Base-by-base conservation (phyloP, 2,329 filamentous ascomycete species). In the Epichloe scottii region DNA sequence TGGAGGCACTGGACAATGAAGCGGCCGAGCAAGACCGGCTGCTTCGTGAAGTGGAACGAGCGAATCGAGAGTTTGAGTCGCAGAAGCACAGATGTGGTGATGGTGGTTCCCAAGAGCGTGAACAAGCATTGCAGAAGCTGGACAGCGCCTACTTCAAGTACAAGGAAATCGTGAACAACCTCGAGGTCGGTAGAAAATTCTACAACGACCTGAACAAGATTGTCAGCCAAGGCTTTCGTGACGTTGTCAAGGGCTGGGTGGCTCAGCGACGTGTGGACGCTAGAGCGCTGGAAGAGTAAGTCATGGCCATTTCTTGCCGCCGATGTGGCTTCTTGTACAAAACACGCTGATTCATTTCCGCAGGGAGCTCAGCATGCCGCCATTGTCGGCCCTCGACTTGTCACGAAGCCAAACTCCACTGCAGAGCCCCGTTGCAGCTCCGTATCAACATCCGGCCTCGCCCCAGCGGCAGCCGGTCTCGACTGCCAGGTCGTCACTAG, bases 131-230 rank as follows among this genome's bases (percentile, higher is more conserved):
- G 46, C 93, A 98, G 67, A 82, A 79, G 55, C 73, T 98, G 10
- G 91, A 97, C 66, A 89, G 87, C 56, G 91, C 89, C 0, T 97
- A 95, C 64, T 82, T 89, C 67, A 94, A 91, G 68, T 97, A 97
- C 72, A 95, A 95, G 69, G 91, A 98, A 65, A 88, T 97, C 51
- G 82, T 95, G 52, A 87, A 81, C 57, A 95, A 97, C 62, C 76
- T 96, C 3, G 91, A 97, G 57, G 87, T 86, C 0, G 93, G 89
- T 0, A 77, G 91, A 49, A 96, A 93, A 65, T 98, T 98, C 64
- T 98, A 97, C 71, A 98, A 98, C 59, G 90, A 97, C 62, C 76
- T 98, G 4, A 87, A 86, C 45, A 87, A 85, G 67, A 89, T 97
- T 55, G 87, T 95, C 1, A 84, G 82, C 0, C 71, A 72, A 38